Conservation (phyloP, 306 rosid genomes). For the Inga leiocalycina region DNA sequence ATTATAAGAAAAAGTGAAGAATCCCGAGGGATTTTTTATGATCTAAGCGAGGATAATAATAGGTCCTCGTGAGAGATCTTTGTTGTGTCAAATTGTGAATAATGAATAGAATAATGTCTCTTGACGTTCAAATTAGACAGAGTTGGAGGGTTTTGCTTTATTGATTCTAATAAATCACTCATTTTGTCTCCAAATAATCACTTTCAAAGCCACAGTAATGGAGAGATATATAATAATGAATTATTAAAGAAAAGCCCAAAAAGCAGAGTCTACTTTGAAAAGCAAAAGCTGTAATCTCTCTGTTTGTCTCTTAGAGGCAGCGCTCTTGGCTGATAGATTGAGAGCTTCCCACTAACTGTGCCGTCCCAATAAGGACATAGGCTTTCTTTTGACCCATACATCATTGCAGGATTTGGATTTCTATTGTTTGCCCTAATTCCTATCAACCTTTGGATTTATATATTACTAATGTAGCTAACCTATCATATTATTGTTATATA, state of each 20-base stretch:
- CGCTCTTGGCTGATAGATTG: background rate
- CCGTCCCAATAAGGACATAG: background rate
- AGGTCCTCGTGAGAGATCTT: conserved; percentile 60
- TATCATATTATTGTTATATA: background rate
- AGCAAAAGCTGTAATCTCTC: conserved; percentile 59
- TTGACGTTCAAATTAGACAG: background rate
- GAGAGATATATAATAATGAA: background rate
- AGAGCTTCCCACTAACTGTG: conserved; percentile 8
- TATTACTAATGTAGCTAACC: background rate
- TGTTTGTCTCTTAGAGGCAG: background rate
- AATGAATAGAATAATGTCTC: conserved; percentile 16
- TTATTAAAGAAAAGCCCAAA: conserved; percentile 28
- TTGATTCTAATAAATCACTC: conserved; percentile 63
- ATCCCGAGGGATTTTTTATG: conserved; percentile 59
- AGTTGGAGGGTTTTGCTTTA: conserved; percentile 37
- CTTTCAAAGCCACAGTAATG: conserved; percentile 50
- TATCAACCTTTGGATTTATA: background rate
- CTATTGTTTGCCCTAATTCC: background rate
- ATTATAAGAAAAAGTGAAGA: conserved; percentile 39
- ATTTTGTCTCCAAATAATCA: conserved; percentile 52
- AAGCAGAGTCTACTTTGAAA: conserved; percentile 63
- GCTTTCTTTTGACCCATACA: conserved; percentile 11
- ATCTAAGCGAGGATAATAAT: conserved; percentile 12
- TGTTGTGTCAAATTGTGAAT: conserved; percentile 54
- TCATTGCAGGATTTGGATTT: background rate